A percentile compares a stretch with the other conserved stretches of the same genome.
These are phyloP conservation scores for Botryotinia calthae DNA, from an alignment of 2,329 filamentous ascomycete species.

Conservation along the genomic window DNA sequence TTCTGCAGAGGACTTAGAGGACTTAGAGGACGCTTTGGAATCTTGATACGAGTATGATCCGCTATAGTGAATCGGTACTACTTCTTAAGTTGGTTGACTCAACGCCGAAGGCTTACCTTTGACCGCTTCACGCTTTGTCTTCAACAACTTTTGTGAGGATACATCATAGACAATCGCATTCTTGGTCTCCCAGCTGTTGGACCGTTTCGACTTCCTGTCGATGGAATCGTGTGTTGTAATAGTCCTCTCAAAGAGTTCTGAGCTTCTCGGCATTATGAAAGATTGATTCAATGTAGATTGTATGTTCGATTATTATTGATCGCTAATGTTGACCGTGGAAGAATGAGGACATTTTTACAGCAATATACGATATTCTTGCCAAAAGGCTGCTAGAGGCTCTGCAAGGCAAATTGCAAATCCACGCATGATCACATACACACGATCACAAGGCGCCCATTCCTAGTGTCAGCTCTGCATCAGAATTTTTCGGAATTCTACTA, in stretches of 20 bases:
- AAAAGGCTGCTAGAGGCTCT: neutral
- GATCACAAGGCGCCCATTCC: neutral
- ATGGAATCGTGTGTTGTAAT: neutral
- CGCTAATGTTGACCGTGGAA: neutral
- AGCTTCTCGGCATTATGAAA: neutral
- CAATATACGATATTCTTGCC: neutral
- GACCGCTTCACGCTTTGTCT: neutral
- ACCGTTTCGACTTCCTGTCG: neutral
- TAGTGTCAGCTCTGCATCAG: neutral
- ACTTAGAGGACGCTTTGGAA: neutral
- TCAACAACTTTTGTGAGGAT: neutral
- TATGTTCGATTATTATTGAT: neutral
- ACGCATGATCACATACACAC: neutral
- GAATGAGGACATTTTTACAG: neutral
- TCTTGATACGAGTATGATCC: constrained; percentile 2
- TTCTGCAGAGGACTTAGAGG: neutral
- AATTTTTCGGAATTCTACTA: neutral
- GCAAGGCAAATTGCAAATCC: neutral
- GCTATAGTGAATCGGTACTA: neutral
- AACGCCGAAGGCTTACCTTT: neutral
- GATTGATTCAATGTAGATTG: neutral
- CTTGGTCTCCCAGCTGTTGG: neutral
- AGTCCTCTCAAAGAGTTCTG: neutral
- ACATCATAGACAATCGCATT: constrained; percentile 14
- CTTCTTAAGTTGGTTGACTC: neutral